Evolutionary conservation across 2,329 filamentous ascomycete genomes (phyloP).

Genomic region (Monilinia fructigena): DNA sequence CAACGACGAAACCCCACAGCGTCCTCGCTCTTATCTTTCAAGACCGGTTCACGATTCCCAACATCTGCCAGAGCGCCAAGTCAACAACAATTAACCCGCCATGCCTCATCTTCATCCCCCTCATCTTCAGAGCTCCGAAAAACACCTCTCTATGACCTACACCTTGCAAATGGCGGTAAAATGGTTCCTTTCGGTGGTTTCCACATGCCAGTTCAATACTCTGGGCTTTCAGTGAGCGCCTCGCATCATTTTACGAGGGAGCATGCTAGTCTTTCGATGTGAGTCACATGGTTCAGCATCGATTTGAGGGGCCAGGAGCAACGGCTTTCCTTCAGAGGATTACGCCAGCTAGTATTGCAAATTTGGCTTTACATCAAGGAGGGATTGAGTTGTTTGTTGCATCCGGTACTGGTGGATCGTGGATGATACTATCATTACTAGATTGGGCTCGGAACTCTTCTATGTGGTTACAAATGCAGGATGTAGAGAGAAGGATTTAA

Average conservation of each 20-base stretch:
- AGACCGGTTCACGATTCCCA: conserved; percentile 17
- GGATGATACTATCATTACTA: conserved; percentile 89
- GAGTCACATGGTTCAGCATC: conserved; percentile 93
- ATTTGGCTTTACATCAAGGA: conserved; percentile 65
- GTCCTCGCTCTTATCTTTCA: conserved; percentile 13
- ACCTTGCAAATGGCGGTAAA: conserved; percentile 77
- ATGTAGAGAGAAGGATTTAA: conserved; percentile 83
- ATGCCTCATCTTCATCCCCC: conserved; percentile 30
- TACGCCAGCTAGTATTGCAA: conserved; percentile 71
- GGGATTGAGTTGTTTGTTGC: conserved; percentile 84
- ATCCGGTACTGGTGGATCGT: conserved; percentile 80
- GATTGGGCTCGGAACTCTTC: conserved; percentile 70
- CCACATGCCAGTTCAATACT: conserved; percentile 90
- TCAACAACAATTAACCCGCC: conserved; percentile 16
- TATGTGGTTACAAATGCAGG: conserved; percentile 96
- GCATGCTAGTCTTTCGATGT: conserved; percentile 94
- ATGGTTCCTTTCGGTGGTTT: conserved; percentile 97
- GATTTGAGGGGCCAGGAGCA: conserved; percentile 77
- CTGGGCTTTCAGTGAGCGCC: conserved; percentile 70
- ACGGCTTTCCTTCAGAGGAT: conserved; percentile 78
- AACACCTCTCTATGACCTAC: conserved; percentile 77
- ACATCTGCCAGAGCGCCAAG: conserved; percentile 8
- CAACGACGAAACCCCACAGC: conserved; percentile 23
- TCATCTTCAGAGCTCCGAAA: conserved; percentile 47
- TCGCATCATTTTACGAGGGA: conserved; percentile 88